Conservation (phyloP, 2,329 filamentous ascomycete genomes). For the Sarocladium oryzae region DNA sequence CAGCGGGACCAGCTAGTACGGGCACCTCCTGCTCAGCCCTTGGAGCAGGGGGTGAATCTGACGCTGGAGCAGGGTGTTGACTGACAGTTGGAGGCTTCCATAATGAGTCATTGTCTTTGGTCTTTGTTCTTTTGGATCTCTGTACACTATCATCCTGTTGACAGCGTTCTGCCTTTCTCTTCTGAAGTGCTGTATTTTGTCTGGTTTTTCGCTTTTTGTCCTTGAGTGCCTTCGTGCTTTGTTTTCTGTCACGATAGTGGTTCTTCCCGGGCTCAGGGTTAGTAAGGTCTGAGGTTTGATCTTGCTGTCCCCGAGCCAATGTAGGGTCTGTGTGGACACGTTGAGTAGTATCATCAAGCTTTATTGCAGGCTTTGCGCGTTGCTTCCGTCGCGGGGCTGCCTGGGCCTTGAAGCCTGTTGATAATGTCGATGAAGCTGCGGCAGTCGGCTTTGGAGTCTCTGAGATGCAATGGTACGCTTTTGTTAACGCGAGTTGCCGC, state of each 20-base stretch:
- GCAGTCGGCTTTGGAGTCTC: neutral
- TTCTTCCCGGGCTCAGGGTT: too few relatives aligned
- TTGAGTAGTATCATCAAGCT: conserved; percentile 25
- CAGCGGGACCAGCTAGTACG: neutral
- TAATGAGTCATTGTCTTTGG: neutral
- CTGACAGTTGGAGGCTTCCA: neutral
- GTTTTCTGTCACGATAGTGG: too few relatives aligned
- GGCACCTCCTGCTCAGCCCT: neutral
- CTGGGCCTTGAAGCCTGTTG: conserved; percentile 13
- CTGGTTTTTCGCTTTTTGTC: too few relatives aligned
- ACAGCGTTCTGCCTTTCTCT: too few relatives aligned
- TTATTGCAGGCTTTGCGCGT: conserved; percentile 25
- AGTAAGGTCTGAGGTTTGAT: too few relatives aligned
- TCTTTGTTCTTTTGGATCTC: neutral
- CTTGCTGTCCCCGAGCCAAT: too few relatives aligned
- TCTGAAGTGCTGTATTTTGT: too few relatives aligned
- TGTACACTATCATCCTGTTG: too few relatives aligned
- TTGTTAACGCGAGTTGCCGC: neutral
- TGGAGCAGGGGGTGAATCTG: neutral
- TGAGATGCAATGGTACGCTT: neutral
- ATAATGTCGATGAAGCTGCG: neutral
- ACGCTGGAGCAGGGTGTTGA: neutral
- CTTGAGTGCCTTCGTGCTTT: too few relatives aligned
- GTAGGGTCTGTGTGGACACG: conserved; percentile 16
- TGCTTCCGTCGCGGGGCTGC: conserved; percentile 20